Evolutionary conservation across 106 monocot genomes (phyloP).

Genomic region (Triglochin maritima): DNA sequence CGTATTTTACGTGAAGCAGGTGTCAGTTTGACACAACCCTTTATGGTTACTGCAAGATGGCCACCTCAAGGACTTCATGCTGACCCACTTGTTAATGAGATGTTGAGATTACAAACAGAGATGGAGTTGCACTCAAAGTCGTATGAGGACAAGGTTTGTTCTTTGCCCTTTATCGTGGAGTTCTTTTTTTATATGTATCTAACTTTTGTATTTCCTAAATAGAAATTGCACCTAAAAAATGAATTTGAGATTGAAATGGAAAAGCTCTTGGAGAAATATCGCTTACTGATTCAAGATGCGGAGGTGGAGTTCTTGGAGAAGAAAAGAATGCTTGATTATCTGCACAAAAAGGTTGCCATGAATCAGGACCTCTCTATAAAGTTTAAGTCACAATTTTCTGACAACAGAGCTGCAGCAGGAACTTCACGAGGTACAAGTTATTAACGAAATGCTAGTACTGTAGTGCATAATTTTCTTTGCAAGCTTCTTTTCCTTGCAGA

Average conservation of each 20-base stretch:
- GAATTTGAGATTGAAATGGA: slow-evolving; percentile 49
- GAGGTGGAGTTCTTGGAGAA: slow-evolving; percentile 28
- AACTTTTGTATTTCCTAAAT: too few species aligned
- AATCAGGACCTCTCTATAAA: slow-evolving; percentile 60
- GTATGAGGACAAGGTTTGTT: slow-evolving; percentile 47
- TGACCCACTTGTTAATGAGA: slow-evolving; percentile 67
- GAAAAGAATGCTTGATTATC: slow-evolving; percentile 24
- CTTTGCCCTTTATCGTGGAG: not conserved
- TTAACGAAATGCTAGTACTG: too few species aligned
- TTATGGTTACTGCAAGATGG: slow-evolving; percentile 18
- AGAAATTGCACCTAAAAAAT: slow-evolving; percentile 36
- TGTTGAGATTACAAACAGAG: slow-evolving; percentile 39
- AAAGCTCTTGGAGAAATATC: slow-evolving; percentile 45
- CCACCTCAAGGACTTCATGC: slow-evolving; percentile 30
- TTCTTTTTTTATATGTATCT: too few species aligned
- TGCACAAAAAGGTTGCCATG: slow-evolving; percentile 45
- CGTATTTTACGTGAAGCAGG: not conserved
- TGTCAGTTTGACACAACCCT: slow-evolving; percentile 5
- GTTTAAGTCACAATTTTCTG: slow-evolving; percentile 55
- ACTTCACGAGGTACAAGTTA: slow-evolving; percentile 31
- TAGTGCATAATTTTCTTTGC: too few species aligned
- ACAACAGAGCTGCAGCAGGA: slow-evolving; percentile 20
- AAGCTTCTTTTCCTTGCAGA: too few species aligned
- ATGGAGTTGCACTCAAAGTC: slow-evolving; percentile 24
- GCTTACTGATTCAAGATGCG: slow-evolving; percentile 24